Base-by-base conservation (phyloP, 495 filamentous ascomycete genomes). In the Cercophora newfieldiana region DNA sequence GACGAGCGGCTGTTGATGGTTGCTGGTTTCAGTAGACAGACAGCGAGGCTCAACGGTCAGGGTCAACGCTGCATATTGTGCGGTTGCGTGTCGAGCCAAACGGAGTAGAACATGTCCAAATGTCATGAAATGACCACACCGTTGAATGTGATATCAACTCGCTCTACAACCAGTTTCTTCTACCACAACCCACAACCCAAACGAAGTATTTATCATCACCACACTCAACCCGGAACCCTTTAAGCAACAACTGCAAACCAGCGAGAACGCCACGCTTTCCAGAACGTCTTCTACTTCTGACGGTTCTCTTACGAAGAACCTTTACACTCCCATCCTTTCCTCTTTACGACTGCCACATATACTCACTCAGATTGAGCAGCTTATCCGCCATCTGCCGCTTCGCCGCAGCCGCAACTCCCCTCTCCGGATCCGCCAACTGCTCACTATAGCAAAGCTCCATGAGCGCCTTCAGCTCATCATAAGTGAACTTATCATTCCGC, bases 361-460 rank as follows among this genome's bases (percentile, higher is more conserved):
- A 80, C 81, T 96, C 92, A 68, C 89, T 93, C 77, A 96, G 77
- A 65, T 85, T 83, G 69, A 93, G 72, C 69, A 93, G 72, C 70
- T 88, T 87, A 76, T 93, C 91, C n/a, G 87, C 88, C 80, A 92
- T 84, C 66, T 85, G 85, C 73, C 91, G 85, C 83, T 87, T 90
- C 47, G 90, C 90, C 53, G 86, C 82, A 68, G 90, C 84, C 18
- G 86, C 88, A 24, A 91, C 86, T 55, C 94, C 92, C 59, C 92
- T 81, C 71, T 89, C 87, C 53, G 88, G 85, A 67, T 87, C 88
- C 10, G 86, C 84, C 64, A 93, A 75, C 67, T 87, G 85, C 75
- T 96, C 94, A 56, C 89, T 92, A 76, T 92, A 97, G 72, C 89
- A 94, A 57, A 99, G 78, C 75, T 97, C 91, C 28, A 97, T 77